Percentiles rank a stretch among this genome's conserved stretches.
Evolutionary conservation across 805 yeast genomes (phyloP).

Genomic region (Pichia cabralensis): DNA sequence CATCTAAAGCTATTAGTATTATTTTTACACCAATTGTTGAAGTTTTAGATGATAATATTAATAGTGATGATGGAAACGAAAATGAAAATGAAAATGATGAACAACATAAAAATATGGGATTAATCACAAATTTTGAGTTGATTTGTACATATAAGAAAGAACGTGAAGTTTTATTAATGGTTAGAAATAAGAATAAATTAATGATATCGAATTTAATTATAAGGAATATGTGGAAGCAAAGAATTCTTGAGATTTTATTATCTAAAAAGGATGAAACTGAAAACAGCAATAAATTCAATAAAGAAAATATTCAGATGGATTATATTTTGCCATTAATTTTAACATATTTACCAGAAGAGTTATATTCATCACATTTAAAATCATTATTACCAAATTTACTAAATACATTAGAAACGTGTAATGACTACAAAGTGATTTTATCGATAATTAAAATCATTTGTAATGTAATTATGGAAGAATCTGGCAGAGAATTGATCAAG

Average conservation of each 20-base stretch:
- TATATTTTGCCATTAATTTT: conserved; percentile 60
- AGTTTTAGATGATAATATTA: not conserved
- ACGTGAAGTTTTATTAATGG: conserved; percentile 1
- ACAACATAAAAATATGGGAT: not conserved
- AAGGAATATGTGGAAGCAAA: conserved; percentile 70
- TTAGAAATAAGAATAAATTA: conserved; percentile 12
- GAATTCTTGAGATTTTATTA: conserved; percentile 52
- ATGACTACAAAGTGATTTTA: conserved; percentile 5
- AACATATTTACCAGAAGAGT: conserved; percentile 37
- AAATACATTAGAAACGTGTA: conserved; percentile 1
- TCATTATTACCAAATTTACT: conserved; percentile 8
- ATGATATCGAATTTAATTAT: conserved; percentile 45
- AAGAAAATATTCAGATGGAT: conserved; percentile 29
- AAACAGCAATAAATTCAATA: no score
- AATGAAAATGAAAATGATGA: no score
- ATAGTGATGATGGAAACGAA: not conserved
- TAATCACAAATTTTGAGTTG: not conserved
- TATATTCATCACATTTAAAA: conserved; percentile 6
- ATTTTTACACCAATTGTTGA: conserved; percentile 9
- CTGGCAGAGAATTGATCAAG: conserved; percentile 2
- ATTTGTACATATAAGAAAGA: conserved; percentile 4
- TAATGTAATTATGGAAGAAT: conserved; percentile 5
- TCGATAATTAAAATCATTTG: conserved; percentile 6
- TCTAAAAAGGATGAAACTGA: conserved; percentile 25
- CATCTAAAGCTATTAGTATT: conserved; percentile 5